Percentiles rank a stretch among this genome's conserved stretches.
phyloP scores from a whole-genome alignment of 108 stramenopile genomes.

The Skeletonema grethae region DNA sequence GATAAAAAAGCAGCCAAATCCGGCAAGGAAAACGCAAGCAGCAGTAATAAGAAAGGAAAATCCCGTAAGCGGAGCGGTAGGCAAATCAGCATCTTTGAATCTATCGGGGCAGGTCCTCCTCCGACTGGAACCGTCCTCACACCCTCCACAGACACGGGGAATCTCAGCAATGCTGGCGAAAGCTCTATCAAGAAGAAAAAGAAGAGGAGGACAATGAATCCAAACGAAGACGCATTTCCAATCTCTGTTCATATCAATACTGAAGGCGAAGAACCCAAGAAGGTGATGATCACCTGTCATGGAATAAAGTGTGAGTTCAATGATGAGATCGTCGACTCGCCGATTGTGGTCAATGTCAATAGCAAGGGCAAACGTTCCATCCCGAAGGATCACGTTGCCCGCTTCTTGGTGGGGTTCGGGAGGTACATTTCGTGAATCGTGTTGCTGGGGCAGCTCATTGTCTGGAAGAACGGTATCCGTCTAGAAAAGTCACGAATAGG shows the following conservation, averaged over 20 bases:
- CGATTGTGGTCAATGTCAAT: neutral
- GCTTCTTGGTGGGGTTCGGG: slow-evolving; percentile 23
- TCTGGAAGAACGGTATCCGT: no score
- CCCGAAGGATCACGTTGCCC: neutral
- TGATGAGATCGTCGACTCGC: neutral
- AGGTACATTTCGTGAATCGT: slow-evolving; percentile 10
- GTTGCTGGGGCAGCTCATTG: no score
- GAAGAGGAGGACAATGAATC: neutral
- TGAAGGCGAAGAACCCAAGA: neutral
- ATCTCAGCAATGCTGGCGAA: no score
- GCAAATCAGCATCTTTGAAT: no score
- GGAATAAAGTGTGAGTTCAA: neutral
- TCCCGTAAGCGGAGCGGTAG: no score
- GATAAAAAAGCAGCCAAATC: no score
- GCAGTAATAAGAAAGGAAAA: no score
- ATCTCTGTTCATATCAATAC: slow-evolving; percentile 9
- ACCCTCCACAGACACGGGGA: no score
- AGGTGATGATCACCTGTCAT: no score
- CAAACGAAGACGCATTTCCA: slow-evolving; percentile 7
- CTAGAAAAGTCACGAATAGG: neutral
- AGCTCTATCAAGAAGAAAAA: neutral
- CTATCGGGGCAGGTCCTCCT: no score
- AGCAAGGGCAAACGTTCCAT: slow-evolving; percentile 4
- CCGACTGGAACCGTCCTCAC: no score
- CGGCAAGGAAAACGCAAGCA: no score